Conservation (phyloP, 2,329 filamentous ascomycete genomes). For the Corinectria fuckeliana region DNA sequence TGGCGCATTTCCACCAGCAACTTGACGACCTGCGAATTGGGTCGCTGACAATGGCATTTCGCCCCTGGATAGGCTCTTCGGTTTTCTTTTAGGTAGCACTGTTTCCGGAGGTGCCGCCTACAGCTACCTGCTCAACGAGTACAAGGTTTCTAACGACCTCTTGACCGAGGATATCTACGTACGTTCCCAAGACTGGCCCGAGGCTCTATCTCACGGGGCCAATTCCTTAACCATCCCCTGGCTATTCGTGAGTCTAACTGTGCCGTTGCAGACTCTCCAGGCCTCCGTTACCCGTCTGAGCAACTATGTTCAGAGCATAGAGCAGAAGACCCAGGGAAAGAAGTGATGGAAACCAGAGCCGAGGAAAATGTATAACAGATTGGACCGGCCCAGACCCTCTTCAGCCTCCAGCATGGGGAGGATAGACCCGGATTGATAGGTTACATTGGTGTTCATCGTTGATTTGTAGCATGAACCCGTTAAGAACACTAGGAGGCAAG, state of each 20-base stretch:
- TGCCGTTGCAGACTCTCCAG: conserved; percentile 73
- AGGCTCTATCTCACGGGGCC: neutral
- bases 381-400: conserved; percentile 7
- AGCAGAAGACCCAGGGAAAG: conserved; percentile 79
- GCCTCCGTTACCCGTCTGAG: conserved; percentile 85
- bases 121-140: conserved; percentile 92
- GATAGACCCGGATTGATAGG: conserved; percentile 21
- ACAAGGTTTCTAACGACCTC: conserved; percentile 91
- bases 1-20: neutral
- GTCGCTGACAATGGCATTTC: conserved; percentile 10
- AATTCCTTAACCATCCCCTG: neutral
- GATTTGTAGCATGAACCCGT: conserved; percentile 6
- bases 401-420: conserved; percentile 7
- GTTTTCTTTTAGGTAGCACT: conserved; percentile 86
- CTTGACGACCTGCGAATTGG: conserved; percentile 3
- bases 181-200: conserved; percentile 50
- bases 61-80: conserved; percentile 71
- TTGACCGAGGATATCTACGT: conserved; percentile 96
- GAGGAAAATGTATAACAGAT: conserved; percentile 31
- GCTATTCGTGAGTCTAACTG: neutral
- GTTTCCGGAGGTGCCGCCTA: conserved; percentile 83
- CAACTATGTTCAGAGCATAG: conserved; percentile 80
- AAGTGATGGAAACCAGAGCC: conserved; percentile 57
- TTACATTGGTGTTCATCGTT: conserved; percentile 9
- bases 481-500: conserved; percentile 3